Percentiles rank a stretch among this genome's conserved stretches.
These are phyloP conservation scores for Colletotrichum viniferum DNA, from an alignment of 2,329 filamentous ascomycete species.

Conservation along the genomic window DNA sequence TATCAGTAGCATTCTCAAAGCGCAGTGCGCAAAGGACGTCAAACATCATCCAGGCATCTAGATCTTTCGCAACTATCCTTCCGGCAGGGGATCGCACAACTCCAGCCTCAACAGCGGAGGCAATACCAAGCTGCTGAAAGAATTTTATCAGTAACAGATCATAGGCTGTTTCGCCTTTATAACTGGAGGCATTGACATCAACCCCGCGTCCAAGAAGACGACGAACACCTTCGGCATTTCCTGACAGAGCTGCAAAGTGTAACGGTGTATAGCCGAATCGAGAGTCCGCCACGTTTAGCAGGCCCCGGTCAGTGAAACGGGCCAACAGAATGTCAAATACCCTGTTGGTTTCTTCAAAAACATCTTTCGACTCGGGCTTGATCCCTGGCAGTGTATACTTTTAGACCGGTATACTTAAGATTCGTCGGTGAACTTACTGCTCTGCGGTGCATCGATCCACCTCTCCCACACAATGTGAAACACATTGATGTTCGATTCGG, in stretches of 20 bases:
- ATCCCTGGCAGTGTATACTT: background rate
- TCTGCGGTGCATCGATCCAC: background rate
- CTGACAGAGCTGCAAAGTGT: background rate
- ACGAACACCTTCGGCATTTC: background rate
- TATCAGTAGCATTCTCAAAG: background rate
- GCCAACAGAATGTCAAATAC: background rate
- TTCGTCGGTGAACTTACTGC: too few species aligned
- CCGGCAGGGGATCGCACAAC: background rate
- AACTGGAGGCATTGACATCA: background rate
- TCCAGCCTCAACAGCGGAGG: background rate
- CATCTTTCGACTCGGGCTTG: background rate
- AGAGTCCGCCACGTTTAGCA: background rate
- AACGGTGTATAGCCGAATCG: background rate
- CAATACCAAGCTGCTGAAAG: background rate
- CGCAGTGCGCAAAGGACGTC: background rate
- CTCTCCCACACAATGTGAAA: background rate
- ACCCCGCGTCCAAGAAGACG: background rate
- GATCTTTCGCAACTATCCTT: background rate
- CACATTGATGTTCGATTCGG: background rate
- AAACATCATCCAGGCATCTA: background rate
- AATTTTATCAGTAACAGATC: background rate
- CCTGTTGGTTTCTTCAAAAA: background rate
- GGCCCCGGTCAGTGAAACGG: background rate
- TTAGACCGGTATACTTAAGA: too few species aligned
- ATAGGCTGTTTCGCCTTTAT: background rate